Evolutionary conservation across 495 filamentous ascomycete species (phyloP).

Genomic region (Hypomontagnella monticulosa): DNA sequence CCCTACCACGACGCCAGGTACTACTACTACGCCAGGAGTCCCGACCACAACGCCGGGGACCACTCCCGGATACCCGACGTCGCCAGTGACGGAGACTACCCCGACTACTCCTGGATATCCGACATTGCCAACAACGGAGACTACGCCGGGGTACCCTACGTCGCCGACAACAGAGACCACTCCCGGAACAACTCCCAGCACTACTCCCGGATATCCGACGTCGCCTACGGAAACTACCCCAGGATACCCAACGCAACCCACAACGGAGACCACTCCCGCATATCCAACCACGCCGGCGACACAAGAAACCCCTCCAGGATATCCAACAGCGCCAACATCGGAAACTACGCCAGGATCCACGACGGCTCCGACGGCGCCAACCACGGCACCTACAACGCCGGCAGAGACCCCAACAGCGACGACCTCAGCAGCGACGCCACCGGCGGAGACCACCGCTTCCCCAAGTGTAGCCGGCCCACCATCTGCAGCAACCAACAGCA

Average conservation of each 20-base stretch:
- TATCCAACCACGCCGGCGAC: no score
- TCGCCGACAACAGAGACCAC: neutral
- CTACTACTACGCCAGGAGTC: neutral
- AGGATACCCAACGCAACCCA: slow-evolving; percentile 10
- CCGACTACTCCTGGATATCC: neutral
- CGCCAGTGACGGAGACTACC: neutral
- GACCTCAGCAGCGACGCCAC: neutral
- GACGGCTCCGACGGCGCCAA: no score
- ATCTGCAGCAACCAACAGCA: neutral
- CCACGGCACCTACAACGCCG: neutral
- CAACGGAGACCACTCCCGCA: no score
- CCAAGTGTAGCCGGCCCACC: neutral
- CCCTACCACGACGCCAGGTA: neutral
- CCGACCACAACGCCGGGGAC: neutral
- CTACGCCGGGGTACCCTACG: neutral
- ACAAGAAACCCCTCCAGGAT: slow-evolving; percentile 5
- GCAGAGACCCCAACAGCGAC: no score
- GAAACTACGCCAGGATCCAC: no score
- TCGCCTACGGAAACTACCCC: neutral
- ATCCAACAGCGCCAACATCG: slow-evolving; percentile 8
- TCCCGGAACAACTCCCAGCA: neutral
- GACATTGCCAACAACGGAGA: neutral
- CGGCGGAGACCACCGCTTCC: neutral
- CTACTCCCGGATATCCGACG: slow-evolving; percentile 9
- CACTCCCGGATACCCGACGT: slow-evolving; percentile 2